Base-by-base conservation (phyloP, 202 grass and related monocot genomes). In the Digitaria exilis region DNA sequence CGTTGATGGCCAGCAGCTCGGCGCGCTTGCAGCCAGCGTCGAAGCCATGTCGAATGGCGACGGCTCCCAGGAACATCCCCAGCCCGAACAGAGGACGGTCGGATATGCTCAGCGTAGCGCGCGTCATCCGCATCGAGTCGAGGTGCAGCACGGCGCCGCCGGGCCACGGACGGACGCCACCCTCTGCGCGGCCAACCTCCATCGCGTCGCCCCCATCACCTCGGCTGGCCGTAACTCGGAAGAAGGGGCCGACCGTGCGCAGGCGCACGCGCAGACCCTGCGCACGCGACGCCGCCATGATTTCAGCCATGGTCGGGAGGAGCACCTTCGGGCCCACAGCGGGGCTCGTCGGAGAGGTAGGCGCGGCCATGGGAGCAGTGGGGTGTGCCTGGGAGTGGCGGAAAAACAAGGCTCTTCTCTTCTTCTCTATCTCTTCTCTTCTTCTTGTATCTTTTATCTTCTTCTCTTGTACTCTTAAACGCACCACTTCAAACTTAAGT, bases 1-100 rank as follows among this genome's bases (percentile, higher is more conserved):
- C 93, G 45, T 98, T 90, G 67, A 95, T 98, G 46, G 96, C 96
- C 35, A 98, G 96, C 55, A 98, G 87, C 69, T 95, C 89, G 59
- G 96, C 91, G 48, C 91, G 84, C 62, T 19, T 26, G 86, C 96
- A 98, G 1, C 96, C 96, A 73, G 71, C 44, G 79, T 95, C 96
- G 86, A 90, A 98, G 52, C 92, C 92, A 44, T 94, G 96, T 11
- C 95, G 82, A 37, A 95, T 81, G 48, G 91, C 87, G 66, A 89
- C 90, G 29, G 92, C 95, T 10, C 92, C 95, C 4, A 98, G 73
- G 88, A 95, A 98, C 58, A 98, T 79, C 28, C 96, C 89, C 34
- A 95, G 75, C 6, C 96, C 96, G 78, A 98, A 95, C 45, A 98
- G 87, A 7, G 96, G 85, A n/a, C 83, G 80, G 78, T 86, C 73